phyloP scores from a whole-genome alignment of 169 alveolate genomes.

The Cryptosporidium baileyi region DNA sequence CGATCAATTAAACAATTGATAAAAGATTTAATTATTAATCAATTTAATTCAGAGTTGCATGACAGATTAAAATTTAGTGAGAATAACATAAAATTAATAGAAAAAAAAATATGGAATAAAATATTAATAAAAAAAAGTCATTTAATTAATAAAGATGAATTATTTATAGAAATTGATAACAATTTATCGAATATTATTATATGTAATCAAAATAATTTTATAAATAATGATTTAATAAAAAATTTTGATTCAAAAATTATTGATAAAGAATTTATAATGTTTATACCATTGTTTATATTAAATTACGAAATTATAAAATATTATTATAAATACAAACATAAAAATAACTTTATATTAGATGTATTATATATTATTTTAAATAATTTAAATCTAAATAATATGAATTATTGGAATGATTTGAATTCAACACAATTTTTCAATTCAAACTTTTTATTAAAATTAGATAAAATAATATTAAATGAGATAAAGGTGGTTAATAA shows the following conservation, averaged over 20 bases:
- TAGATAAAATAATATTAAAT: not conserved
- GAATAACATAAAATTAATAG: not conserved
- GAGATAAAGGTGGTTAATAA: not conserved
- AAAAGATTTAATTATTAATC: not conserved
- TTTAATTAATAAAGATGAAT: not conserved
- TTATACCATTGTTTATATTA: slow-evolving; percentile 13
- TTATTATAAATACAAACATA: not conserved
- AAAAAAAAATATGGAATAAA: slow-evolving; percentile 5
- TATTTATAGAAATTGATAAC: not conserved
- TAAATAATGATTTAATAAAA: not conserved
- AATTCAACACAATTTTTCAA: not conserved
- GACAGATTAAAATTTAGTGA: not conserved
- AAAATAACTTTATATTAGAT: not conserved
- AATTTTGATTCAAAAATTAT: not conserved
- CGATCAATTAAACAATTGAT: slow-evolving; percentile 3
- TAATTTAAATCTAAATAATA: not conserved
- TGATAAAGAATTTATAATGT: not conserved
- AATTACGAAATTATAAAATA: not conserved
- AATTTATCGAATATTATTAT: slow-evolving; percentile 1
- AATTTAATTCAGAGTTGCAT: not conserved
- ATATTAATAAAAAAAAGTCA: not conserved
- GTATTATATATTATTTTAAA: not conserved
- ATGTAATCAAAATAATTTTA: not conserved
- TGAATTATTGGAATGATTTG: slow-evolving; percentile 9
- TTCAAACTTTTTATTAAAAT: not conserved